Base-by-base conservation (phyloP, 139 green algal species). In the Picochlorum sp. region DNA sequence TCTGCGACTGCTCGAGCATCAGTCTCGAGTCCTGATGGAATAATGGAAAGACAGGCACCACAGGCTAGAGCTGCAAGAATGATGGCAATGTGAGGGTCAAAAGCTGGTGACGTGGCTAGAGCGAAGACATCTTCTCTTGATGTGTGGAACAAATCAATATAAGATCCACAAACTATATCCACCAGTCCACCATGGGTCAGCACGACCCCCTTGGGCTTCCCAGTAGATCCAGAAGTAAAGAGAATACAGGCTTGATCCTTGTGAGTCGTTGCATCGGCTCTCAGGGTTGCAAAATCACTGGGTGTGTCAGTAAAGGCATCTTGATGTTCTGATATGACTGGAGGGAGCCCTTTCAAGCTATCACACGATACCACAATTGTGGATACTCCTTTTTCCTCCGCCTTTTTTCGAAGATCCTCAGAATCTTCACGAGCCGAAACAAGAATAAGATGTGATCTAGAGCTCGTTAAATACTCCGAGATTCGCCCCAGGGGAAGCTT, bases 191-290 rank as follows among this genome's bases (percentile, higher is more conserved):
- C 56, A 47, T 62, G 56, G 7, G 56, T 62, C 18, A 62, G 9
- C 8, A 49, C 32, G n/a, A 84, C 69, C 24, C 81, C 81, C 67
- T 88, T 87, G 49, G 83, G 83, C 4, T 61, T 38, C 26, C 83
- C 83, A 5, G 83, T 87, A 20, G 62, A 77, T 44, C 83, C 83
- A 4, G 71, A 81, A n/a, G 83, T 87, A 75, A 85, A 90, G 46
- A 63, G 20, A 13, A 41, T 41, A 41, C 34, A 41, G 8, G 34
- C 34, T 41, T 11, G 34, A 41, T 41, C 34, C 8, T 41, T 41
- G 8, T 11, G 34, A 41, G 34, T 11, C 7, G 0, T 41, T 14
- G 34, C 34, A 41, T 13, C 34, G 9, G 34, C 7, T 41, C 34
- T 14, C 34, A 41, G 34, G 8, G 7, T 41, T 41, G 34, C 34